These are phyloP conservation scores for Trichoderma sp. DNA, from an alignment of 2,329 filamentous ascomycete genomes.

Conservation along the genomic window DNA sequence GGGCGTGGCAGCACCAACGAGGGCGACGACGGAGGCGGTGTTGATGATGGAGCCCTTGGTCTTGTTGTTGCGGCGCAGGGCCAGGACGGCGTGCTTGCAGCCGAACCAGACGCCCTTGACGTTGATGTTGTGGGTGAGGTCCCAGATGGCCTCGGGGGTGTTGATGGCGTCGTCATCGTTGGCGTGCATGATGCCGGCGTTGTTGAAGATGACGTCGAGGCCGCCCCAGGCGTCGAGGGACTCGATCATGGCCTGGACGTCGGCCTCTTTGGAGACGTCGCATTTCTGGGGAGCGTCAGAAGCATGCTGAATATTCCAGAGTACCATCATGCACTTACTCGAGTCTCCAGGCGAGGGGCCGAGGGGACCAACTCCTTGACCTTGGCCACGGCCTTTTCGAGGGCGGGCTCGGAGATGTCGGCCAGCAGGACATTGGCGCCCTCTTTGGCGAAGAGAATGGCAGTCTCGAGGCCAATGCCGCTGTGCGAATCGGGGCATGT, in stretches of 20 bases:
- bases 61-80: constrained; percentile 80
- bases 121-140: constrained; percentile 90
- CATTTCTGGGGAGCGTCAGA: constrained; percentile 43
- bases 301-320: background rate
- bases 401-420: constrained; percentile 78
- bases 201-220: constrained; percentile 93
- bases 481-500: constrained; percentile 48
- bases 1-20: constrained; percentile 84
- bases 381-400: constrained; percentile 76
- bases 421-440: constrained; percentile 84
- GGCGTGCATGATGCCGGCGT: constrained; percentile 95
- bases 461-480: constrained; percentile 91
- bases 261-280: constrained; percentile 84
- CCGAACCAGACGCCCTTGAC: constrained; percentile 99
- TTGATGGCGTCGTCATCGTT: constrained; percentile 78
- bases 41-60: constrained; percentile 83
- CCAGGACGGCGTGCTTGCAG: constrained; percentile 85
- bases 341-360: constrained; percentile 63
- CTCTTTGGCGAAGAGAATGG: constrained; percentile 86
- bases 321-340: constrained; percentile 42
- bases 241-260: constrained; percentile 76
- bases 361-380: constrained; percentile 72
- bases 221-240: constrained; percentile 82
- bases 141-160: constrained; percentile 91
- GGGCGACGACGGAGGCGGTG: constrained; percentile 84